Base-by-base conservation (phyloP, 2,329 filamentous ascomycete species). In the Lachnellula arida region DNA sequence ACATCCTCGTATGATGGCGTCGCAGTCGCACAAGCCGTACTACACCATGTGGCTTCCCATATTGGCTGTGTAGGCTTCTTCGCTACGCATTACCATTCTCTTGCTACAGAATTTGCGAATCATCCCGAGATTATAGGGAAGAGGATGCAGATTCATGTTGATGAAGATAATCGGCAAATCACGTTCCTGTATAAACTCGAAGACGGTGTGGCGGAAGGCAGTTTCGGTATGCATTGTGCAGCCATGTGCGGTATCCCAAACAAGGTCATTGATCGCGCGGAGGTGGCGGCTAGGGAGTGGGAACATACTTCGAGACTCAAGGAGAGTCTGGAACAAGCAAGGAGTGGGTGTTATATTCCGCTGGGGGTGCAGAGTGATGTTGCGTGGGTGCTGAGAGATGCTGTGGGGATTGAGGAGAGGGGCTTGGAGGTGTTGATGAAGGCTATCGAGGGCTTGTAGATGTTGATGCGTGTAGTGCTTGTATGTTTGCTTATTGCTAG, bases 191-290 rank as follows among this genome's bases (percentile, higher is more conserved):
- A 99, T 76, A 92, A 90, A 67, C 81, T 99, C 0, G 94, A 97
- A 72, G 83, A 90, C 14, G 94, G 94, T 1, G 91, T 97, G 9
- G 94, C 94, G 0, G 92, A 97, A 72, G 94, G 94, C 15, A 96
- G 90, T 68, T 99, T 97, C 68, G 94, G 94, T 66, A 99, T 99
- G 94, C 94, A 99, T 72, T 99, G 94, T 70, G 94, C 94, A 1
- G 87, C 91, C 58, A 99, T 99, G 94, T 99, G 94, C 66, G 94
- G 94, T 1, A 97, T 99, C 61, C 84, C 91, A 0, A 77, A 78
- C 46, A 86, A 86, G 54, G 85, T 99, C 15, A 91, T 99, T 59
- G 86, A 92, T 68, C 78, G 88, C 22, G 94, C 94, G 0, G 94
- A 99, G 72, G 82, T 86, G 22, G 94, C 94, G 5, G 94, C 94